Conservation (phyloP, 352 stramenopile genomes). For the Lagenidium sp. region DNA sequence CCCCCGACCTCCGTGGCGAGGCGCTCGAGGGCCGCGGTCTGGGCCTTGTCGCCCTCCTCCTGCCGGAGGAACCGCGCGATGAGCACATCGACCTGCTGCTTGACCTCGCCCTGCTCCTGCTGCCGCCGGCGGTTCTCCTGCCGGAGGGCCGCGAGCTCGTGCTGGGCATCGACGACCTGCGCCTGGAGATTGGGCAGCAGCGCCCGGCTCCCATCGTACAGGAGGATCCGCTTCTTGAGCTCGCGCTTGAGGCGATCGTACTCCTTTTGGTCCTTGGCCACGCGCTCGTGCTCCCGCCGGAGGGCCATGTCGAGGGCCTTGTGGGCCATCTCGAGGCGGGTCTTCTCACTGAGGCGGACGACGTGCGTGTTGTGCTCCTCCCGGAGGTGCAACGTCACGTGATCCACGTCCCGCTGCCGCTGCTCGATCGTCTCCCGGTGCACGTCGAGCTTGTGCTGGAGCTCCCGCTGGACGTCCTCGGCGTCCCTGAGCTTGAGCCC, state of each 20-base stretch:
- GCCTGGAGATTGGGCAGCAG: conserved; percentile 74
- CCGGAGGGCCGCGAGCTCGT: conserved; percentile 46
- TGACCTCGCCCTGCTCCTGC: conserved; percentile 65
- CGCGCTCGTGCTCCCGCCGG: conserved; percentile 61
- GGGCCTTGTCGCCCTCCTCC: conserved; percentile 72
- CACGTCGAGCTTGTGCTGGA: conserved; percentile 82
- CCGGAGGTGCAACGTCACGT: conserved; percentile 78
- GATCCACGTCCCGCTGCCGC: conserved; percentile 86
- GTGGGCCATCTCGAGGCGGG: conserved; percentile 49
- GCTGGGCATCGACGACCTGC: conserved; percentile 71
- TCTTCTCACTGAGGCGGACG: conserved; percentile 59
- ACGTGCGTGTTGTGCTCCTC: conserved; percentile 83
- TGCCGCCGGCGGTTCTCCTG: conserved; percentile 65
- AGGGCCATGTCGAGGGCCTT: conserved; percentile 38
- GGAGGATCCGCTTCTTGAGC: conserved; percentile 83
- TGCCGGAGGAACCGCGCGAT: conserved; percentile 86
- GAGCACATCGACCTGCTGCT: conserved; percentile 88
- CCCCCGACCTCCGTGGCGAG: conserved; percentile 50
- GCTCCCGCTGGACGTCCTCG: conserved; percentile 70
- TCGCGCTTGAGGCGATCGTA: conserved; percentile 82
- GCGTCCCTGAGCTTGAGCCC: conserved; percentile 53
- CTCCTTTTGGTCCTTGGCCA: conserved; percentile 53
- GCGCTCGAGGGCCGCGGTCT: conserved; percentile 51
- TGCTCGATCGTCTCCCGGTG: conserved; percentile 88
- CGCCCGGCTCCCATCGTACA: conserved; percentile 60